Evolutionary conservation across 805 yeast species (phyloP), one percentile per base, ranked within the genome.

Genomic region (Candida ficus): DNA sequence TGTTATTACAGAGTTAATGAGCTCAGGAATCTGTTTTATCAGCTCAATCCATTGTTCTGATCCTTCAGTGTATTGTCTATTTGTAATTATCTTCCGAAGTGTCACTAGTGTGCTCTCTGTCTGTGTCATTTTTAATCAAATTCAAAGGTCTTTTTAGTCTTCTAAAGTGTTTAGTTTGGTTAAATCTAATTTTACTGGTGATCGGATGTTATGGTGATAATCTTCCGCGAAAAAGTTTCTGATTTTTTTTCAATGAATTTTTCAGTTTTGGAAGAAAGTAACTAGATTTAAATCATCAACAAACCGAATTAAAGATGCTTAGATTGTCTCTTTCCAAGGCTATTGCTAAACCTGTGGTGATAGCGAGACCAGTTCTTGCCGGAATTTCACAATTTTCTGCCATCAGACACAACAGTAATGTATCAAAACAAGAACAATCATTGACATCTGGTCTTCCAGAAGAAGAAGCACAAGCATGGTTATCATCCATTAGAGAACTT

Each of bases 391-490:
- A 21, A 6, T 21, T 17, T 10, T 19, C 18, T 25, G 10, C 21
- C n/a, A 8, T n/a, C 18, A 37, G 44, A 34, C 25, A 37, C 14
- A 34, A 37, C 42, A 32, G 30, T 25, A 29, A 18, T 33, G 32
- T 36, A 29, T 33, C 43, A 19, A 33, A 32, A 32, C 23, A 35
- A 13, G 43, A 40, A 26, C n/a, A 22, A 22, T 27, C 39, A 8
- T 27, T 40, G 18, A 35, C 43, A 3, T n/a, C 25, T 11, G 43
- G 35, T 18, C 29, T 40, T 9, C 40, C 42, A 14, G 46, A 48
- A 8, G 54, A 50, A 25, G 54, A 48, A 21, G 56, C 56, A 7
- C 73, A 73, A 43, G 67, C 68, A 39, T 73, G 78, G 78, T 54
- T 73, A 36, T 44, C 40, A 1, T 73, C 76, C 18, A 64, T 73